phyloP scores from a whole-genome alignment of 2,329 filamentous ascomycete genomes.

The Fusarium avenaceum region DNA sequence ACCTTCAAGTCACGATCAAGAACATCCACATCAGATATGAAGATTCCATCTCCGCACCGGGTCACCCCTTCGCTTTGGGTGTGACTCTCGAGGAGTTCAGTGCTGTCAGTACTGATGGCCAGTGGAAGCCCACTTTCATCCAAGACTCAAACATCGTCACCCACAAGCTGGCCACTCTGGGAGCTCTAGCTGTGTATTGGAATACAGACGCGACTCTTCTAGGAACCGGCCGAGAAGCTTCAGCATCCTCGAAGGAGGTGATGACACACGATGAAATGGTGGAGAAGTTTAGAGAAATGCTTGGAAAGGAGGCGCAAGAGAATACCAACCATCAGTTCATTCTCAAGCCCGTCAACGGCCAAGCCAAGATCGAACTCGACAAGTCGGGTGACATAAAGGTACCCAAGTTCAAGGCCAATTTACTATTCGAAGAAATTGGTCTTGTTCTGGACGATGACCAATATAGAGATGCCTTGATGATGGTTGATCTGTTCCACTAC shows the following conservation, averaged over 20 bases:
- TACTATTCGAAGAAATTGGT: slow-evolving; percentile 97
- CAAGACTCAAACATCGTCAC: slow-evolving; percentile 86
- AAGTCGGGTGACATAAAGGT: slow-evolving; percentile 85
- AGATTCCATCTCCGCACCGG: slow-evolving; percentile 93
- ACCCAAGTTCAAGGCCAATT: slow-evolving; percentile 89
- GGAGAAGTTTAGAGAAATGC: slow-evolving; percentile 80
- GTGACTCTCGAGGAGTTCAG: slow-evolving; percentile 96
- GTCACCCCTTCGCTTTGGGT: slow-evolving; percentile 94
- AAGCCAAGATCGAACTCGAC: slow-evolving; percentile 93
- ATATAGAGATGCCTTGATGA: slow-evolving; percentile 97
- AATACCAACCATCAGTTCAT: slow-evolving; percentile 86
- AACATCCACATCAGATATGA: slow-evolving; percentile 99
- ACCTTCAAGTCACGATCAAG: slow-evolving; percentile 96
- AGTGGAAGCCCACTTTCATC: slow-evolving; percentile 97
- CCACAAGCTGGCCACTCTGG: slow-evolving; percentile 93
- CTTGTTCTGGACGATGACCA: slow-evolving; percentile 98
- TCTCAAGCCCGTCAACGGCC: slow-evolving; percentile 93
- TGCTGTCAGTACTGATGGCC: slow-evolving; percentile 92
- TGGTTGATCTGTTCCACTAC: slow-evolving; percentile 98
- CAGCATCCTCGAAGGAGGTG: slow-evolving; percentile 61
- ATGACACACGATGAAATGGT: slow-evolving; percentile 83
- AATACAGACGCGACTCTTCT: slow-evolving; percentile 92
- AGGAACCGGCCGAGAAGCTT: slow-evolving; percentile 81
- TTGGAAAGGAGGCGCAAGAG: slow-evolving; percentile 76
- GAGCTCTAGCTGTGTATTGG: slow-evolving; percentile 95